Conservation (phyloP, 2,329 filamentous ascomycete genomes). For the Nannizzia gypsea region DNA sequence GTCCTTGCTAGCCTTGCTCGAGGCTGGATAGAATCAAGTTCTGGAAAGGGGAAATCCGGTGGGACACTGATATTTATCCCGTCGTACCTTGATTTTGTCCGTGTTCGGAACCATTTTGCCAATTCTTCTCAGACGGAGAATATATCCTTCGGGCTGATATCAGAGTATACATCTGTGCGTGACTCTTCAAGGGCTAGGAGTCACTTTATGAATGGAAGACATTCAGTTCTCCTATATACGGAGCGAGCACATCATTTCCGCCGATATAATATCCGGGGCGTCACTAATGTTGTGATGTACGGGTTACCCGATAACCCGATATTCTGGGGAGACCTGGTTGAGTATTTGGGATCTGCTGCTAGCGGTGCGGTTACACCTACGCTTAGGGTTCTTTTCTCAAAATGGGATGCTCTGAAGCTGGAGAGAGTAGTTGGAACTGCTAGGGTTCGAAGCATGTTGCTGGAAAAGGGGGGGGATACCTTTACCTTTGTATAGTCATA, state of each 20-base stretch:
- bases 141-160: conserved; percentile 67
- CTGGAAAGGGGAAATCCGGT: conserved; percentile 37
- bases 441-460: conserved; percentile 72
- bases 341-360: conserved; percentile 30
- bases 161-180: conserved; percentile 70
- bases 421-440: conserved; percentile 77
- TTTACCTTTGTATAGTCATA: conserved; percentile 77
- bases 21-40: conserved; percentile 18
- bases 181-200: conserved; percentile 75
- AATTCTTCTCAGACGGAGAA: conserved; percentile 48
- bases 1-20: conserved; percentile 53
- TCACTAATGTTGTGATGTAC: conserved; percentile 78
- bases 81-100: conserved; percentile 88
- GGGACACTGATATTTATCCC: conserved; percentile 84
- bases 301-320: conserved; percentile 73
- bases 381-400: conserved; percentile 59
- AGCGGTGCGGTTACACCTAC: conserved; percentile 46
- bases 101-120: conserved; percentile 83
- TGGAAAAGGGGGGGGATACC: conserved; percentile 67
- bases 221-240: conserved; percentile 78
- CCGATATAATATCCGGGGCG: conserved; percentile 70
- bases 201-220: conserved; percentile 73
- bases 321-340: conserved; percentile 35
- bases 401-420: conserved; percentile 77
- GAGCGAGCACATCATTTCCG: conserved; percentile 96